Base-by-base conservation (phyloP, 805 yeast species). In the Candida maris region DNA sequence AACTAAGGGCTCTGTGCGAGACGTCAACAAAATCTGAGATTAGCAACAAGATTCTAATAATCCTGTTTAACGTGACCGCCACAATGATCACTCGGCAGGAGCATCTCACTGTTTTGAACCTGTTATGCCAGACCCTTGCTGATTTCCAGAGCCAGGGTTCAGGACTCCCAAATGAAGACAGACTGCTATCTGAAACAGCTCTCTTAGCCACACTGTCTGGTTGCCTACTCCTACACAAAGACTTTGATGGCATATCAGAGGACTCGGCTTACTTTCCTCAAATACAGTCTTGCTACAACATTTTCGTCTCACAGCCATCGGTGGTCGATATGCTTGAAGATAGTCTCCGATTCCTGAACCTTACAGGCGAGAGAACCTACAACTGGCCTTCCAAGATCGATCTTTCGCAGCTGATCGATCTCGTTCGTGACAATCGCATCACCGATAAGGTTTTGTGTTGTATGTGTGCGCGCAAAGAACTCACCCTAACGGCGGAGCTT, bases 11-110 rank as follows among this genome's bases (percentile, higher is more conserved):
- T n/a, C 58, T 59, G 15, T 68, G 63, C 38, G 81, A 72, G 29
- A 73, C 84, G 81, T 74, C 74, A 46, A 64, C 84, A 63, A 95
- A 95, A 0, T 74, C 33, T 12, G 37, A 32, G n/a, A n/a, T 18
- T 16, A 28, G 25, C 8, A 20, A 16, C 4, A 36, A 37, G 35
- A 27, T 45, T 5, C 32, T 39, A 4, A 29, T 44, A 13, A 23
- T 56, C 4, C 25, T 52, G 6, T 54, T 43, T 30, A 45, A 51
- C 25, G 46, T 58, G 3, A 30, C 45, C 5, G 46, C 52, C 1
- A 42, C 52, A 20, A 41, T 57, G 46, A 43, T 48, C 4, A 46
- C 56, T n/a, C 45, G 55, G 38, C 55, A 54, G 30, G 61, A 56
- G 32, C 45, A 37, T 24, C 35, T 57, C 10, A 49, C 61, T 4